Evolutionary conservation across 192 early-diverging fungal genomes (phyloP), one percentile per base, ranked within the genome.

Genomic region (Tieghemiomyces parasiticus): DNA sequence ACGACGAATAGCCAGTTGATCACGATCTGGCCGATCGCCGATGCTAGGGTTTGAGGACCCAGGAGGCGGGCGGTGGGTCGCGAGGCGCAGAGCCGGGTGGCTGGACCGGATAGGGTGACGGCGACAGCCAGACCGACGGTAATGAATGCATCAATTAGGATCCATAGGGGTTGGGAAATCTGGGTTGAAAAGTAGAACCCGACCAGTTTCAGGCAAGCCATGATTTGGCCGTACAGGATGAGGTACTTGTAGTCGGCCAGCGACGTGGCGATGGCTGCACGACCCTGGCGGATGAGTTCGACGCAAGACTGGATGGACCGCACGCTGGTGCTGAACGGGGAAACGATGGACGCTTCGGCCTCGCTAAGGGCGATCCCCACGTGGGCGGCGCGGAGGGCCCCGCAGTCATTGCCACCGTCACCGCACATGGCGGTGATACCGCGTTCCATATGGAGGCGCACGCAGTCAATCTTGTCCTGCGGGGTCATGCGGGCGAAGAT

Each of bases 381-480:
- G 54, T 91, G 88, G 13, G 87, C 78, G 12, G 86, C 84, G 49
- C 86, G 83, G 52, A 91, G 70, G n/a, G 88, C 87, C 29, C 84
- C 85, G 60, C 82, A 84, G 65, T 91, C 88, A 63, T 91, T 91
- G 42, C 85, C 86, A 64, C 88, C 88, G 59, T 91, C 88, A 50
- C 88, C 88, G 67, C 84, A 85, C 88, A 91, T 91, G 35, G 81
- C 85, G 12, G 84, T 83, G 56, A 89, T 81, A 19, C 74, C 79
- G 31, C 73, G 74, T 60, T 81, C 81, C 84, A 89, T 87, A 58
- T 88, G 86, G 26, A 81, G 68, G 54, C 81, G 70, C 50, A 88
- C 80, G 66, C 84, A 87, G 31, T 74, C 63, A n/a, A 88, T 80
- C 66, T 90, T 90, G 60, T 84, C 80, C 53, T 78, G 72, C 46